Conservation (phyloP, 1,284 basidiomycete species). For the Schizophyllum commune region DNA sequence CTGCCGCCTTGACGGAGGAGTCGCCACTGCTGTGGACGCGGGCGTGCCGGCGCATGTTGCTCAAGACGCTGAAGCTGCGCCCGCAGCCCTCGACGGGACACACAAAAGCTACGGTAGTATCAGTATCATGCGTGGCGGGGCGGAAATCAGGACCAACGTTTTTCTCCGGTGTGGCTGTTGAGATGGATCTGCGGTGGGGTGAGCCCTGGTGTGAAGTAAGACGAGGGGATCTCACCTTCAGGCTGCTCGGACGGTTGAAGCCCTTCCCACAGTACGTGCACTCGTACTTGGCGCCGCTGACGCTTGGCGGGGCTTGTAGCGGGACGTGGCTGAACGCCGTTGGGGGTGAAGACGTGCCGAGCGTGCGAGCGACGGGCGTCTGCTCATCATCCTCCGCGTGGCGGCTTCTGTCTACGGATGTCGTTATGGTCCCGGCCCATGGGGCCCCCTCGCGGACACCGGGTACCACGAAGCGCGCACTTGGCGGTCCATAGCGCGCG, state of each 20-base stretch:
- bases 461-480: not conserved
- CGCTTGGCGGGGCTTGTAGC: not conserved
- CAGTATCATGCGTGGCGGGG: conserved; percentile 6
- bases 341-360: not conserved
- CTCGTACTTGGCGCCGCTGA: conserved; percentile 49
- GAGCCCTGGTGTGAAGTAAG: conserved; percentile 5
- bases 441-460: not conserved
- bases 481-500: conserved; percentile 14
- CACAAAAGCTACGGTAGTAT: conserved; percentile 48
- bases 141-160: not conserved
- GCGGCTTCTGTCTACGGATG: conserved; percentile 1
- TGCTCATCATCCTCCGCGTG: conserved; percentile 15
- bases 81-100: conserved; percentile 72
- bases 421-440: conserved; percentile 10
- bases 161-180: conserved; percentile 34
- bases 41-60: conserved; percentile 81
- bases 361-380: conserved; percentile 14
- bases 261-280: conserved; percentile 73
- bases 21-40: conserved; percentile 54
- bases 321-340: no score
- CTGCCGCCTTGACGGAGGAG: conserved; percentile 25
- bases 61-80: conserved; percentile 76
- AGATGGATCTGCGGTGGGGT: conserved; percentile 57
- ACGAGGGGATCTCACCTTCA: conserved; percentile 44
- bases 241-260: conserved; percentile 74